Base-by-base conservation (phyloP, 1,139 yeast species). In the Yamadazyma trypodendri region DNA sequence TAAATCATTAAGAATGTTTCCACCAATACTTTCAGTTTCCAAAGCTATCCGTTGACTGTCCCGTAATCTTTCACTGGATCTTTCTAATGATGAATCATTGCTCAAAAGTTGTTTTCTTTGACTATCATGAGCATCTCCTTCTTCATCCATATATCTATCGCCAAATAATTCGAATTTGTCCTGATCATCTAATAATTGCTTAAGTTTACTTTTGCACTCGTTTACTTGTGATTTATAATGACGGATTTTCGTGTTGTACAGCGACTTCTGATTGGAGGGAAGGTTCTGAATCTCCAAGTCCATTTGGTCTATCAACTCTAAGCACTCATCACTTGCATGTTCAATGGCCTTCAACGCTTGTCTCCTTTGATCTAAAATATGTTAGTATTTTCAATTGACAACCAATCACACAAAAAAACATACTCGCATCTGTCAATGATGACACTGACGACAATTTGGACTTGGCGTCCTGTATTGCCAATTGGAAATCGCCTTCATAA, bases 11-110 rank as follows among this genome's bases (percentile, higher is more conserved):
- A 94, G 74, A 40, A 94, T 92, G 49, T 86, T 85, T 8, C 97
- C 88, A 1, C 99, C 99, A 37, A 94, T 80, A 32, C 75, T 73
- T 59, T 92, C 98, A 0, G 98, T 90, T 53, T 94, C 98, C 40
- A 85, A 71, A 3, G 98, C 98, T 4, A 90, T 71, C 46, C 97
- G 73, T 49, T 92, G 95, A 28, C 95, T 84, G 33, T 92, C 97
- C 44, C 84, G 75, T 40, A 94, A 71, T 51, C 96, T 73, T 48
- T 89, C 94, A 1, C 89, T 77, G 1, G 95, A 79, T 48, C 95
- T 73, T 50, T 88, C 96, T 44, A 94, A 72, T 2, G 94, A 75
- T 2, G 90, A 83, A 52, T 88, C 87, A 44, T 88, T 88, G 39
- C 77, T 75, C 42, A 94, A 68, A 35, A 94, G 70, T 51, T 85